These are phyloP conservation scores for Colletotrichum sp. DNA, from an alignment of 2,329 filamentous ascomycete species.

Conservation along the genomic window DNA sequence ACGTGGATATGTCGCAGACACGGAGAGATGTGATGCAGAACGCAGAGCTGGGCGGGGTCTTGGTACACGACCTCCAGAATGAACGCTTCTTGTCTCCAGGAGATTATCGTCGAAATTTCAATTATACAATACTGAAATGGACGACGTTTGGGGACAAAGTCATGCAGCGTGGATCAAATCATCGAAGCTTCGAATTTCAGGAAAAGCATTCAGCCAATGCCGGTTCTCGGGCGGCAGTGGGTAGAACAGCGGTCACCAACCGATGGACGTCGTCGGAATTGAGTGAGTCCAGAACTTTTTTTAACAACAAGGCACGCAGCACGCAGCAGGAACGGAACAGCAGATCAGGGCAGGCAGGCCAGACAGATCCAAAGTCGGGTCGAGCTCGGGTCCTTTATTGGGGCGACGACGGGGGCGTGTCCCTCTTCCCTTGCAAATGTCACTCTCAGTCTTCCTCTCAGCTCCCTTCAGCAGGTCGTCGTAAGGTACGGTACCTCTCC, in stretches of 20 bases:
- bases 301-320: neutral
- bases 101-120: too few species aligned
- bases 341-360: neutral
- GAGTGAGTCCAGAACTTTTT: slow-evolving; percentile 6
- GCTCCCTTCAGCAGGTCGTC: neutral
- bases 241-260: neutral
- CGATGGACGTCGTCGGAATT: slow-evolving; percentile 12
- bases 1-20: neutral
- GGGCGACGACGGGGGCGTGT: neutral
- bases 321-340: neutral
- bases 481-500: neutral
- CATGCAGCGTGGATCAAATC: neutral
- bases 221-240: neutral
- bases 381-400: neutral
- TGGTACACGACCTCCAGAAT: neutral
- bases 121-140: too few species aligned
- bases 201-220: neutral
- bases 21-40: neutral
- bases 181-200: neutral
- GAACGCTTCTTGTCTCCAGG: too few species aligned
- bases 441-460: neutral
- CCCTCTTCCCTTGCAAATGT: neutral
- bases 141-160: too few species aligned
- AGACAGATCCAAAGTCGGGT: neutral
- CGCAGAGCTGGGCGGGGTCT: neutral